Base-by-base conservation (phyloP, 2,329 filamentous ascomycete species). In the Pseudogymnoascus sp. region DNA sequence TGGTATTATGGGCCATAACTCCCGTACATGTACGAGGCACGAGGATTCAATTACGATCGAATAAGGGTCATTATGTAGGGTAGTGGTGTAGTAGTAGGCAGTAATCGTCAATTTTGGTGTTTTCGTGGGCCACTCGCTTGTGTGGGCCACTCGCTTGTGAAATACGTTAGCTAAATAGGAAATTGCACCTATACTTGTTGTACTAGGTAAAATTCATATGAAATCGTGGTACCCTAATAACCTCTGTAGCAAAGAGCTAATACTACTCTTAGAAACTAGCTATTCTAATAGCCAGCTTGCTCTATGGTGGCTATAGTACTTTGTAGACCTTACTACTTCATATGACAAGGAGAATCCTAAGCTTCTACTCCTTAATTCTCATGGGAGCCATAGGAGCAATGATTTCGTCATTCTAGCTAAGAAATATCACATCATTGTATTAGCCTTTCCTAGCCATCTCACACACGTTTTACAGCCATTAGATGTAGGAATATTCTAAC, bases 381-480 rank as follows among this genome's bases (percentile, higher is more conserved):
- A n/a, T n/a, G n/a, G n/a, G n/a, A n/a, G n/a, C n/a, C n/a, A n/a
- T n/a, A n/a, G 3, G 9, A 46, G 19, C 17, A 2, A 3, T 19
- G n/a, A 53, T 1, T 53, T 53, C 21, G 17, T 53, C 11, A 13
- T 17, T 15, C 1, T 3, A 2, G 6, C 19, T 23, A 4, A 1
- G 13, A 15, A 19, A n/a, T 7, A 4, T 10, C 7, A 26, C 7
- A 31, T 53, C 9, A 5, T 21, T 2, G 3, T 19, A 17, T 53
- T 13, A 2, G 10, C 44, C 1, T 53, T 53, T 10, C 44, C 17
- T 13, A 6, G 1, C 1, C 35, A 61, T 17, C 60, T 42, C 7
- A 61, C 60, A 23, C 21, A 61, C 15, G 15, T 61, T 44, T n/a
- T 61, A 23, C 33, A 42, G 38, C 38, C 35, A 42, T 61, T 61